These are phyloP conservation scores for Plenodomus tracheiphilus DNA, from an alignment of 2,329 filamentous ascomycete species.

Conservation along the genomic window DNA sequence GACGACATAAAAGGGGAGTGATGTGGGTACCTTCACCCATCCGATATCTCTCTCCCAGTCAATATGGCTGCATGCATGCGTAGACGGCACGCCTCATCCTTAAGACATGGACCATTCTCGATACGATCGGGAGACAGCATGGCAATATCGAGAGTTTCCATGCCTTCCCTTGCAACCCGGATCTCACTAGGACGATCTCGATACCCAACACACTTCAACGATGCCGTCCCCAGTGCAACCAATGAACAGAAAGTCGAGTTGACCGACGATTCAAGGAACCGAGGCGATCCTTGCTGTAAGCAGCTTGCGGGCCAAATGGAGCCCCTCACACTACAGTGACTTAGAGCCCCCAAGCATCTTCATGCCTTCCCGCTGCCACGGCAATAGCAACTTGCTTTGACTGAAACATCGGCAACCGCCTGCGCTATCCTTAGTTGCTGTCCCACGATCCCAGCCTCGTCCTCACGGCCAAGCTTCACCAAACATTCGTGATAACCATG, in stretches of 20 bases:
- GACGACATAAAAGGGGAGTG: background rate
- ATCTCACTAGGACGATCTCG: background rate
- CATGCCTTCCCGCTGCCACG: slow-evolving; percentile 11
- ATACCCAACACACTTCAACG: background rate
- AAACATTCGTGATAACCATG: slow-evolving; percentile 75
- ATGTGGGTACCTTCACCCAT: too few species aligned
- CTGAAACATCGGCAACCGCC: slow-evolving; percentile 62
- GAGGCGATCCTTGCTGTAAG: background rate
- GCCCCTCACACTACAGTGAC: background rate
- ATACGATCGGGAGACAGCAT: background rate
- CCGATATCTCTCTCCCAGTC: background rate
- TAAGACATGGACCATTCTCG: background rate
- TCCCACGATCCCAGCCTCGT: slow-evolving; percentile 54
- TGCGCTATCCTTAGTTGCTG: slow-evolving; percentile 57
- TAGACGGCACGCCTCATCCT: background rate
- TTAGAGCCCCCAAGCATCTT: background rate
- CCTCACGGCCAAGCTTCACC: slow-evolving; percentile 54
- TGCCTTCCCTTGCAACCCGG: background rate
- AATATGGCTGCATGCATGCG: background rate
- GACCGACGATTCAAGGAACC: background rate
- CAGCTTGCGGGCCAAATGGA: background rate
- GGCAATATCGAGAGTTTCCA: background rate
- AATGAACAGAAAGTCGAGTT: background rate
- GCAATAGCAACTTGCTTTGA: slow-evolving; percentile 64
- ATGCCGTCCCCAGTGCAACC: too few species aligned